These are phyloP conservation scores for Stephanodiscus triporus DNA, from an alignment of 108 stramenopile species.

Conservation along the genomic window DNA sequence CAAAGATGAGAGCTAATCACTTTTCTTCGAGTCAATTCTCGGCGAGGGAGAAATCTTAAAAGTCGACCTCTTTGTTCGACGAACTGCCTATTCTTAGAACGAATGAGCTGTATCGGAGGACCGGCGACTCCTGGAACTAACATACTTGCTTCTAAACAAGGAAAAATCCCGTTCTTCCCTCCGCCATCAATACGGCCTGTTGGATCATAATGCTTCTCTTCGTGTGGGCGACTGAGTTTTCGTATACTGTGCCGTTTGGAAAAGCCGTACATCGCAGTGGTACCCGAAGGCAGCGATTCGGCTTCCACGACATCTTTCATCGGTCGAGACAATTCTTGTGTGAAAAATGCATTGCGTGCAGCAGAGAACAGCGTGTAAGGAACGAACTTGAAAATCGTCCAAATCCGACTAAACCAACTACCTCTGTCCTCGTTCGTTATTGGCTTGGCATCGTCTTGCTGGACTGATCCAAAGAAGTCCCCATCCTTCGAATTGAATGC, in stretches of 20 bases:
- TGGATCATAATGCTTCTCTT: conserved; percentile 29
- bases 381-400: conserved; percentile 19
- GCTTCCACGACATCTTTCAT: conserved; percentile 18
- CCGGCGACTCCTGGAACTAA: conserved; percentile 57
- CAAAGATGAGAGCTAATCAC: conserved; percentile 42
- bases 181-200: conserved; percentile 41
- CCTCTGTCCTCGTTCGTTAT: background rate
- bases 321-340: conserved; percentile 5
- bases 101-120: conserved; percentile 45
- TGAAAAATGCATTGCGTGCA: conserved; percentile 17
- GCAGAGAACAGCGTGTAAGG: conserved; percentile 28
- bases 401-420: conserved; percentile 33
- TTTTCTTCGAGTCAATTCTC: conserved; percentile 25
- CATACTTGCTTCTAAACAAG: conserved; percentile 52
- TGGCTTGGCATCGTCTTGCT: conserved; percentile 10
- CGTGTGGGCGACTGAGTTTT: conserved; percentile 4
- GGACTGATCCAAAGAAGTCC: conserved; percentile 43
- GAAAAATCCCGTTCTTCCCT: conserved; percentile 49
- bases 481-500: conserved; percentile 50
- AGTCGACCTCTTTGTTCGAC: conserved; percentile 31
- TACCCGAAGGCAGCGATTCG: conserved; percentile 33
- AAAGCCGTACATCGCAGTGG: conserved; percentile 47
- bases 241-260: conserved; percentile 19
- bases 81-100: conserved; percentile 38
- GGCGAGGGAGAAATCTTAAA: conserved; percentile 28